Conservation (phyloP, 208 protist genomes). For the Porcisia deanei region DNA sequence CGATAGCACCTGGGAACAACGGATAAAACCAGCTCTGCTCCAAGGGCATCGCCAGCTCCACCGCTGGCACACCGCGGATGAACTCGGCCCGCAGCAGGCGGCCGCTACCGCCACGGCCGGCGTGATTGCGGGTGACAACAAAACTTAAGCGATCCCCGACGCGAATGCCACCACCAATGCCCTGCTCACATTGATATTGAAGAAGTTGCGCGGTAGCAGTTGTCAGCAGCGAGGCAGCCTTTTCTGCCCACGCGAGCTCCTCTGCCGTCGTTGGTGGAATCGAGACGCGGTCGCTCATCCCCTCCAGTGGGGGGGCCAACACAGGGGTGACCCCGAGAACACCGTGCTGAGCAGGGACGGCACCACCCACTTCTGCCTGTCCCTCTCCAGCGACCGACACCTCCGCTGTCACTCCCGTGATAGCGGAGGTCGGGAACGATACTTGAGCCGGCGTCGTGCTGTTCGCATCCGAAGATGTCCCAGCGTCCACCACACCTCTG, state of each 20-base stretch:
- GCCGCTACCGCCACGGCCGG: conserved; percentile 31
- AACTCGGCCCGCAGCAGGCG: conserved; percentile 72
- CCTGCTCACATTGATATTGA: conserved; percentile 45
- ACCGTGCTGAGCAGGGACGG: not conserved
- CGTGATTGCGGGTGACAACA: conserved; percentile 58
- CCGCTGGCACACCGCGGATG: conserved; percentile 47
- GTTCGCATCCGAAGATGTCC: not conserved
- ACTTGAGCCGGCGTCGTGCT: not conserved
- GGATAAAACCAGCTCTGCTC: conserved; percentile 78
- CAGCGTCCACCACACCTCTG: not conserved
- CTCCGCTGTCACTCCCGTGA: not conserved
- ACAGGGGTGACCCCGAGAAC: conserved; percentile 10
- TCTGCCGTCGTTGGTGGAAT: conserved; percentile 32
- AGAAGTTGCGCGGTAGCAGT: conserved; percentile 48
- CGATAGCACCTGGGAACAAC: conserved; percentile 43
- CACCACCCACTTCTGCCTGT: not conserved
- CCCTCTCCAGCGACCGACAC: not conserved
- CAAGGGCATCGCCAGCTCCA: conserved; percentile 44
- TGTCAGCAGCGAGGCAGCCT: conserved; percentile 47
- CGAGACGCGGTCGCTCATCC: conserved; percentile 21
- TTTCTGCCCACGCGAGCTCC: conserved; percentile 24
- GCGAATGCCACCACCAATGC: conserved; percentile 31
- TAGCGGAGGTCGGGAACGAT: not conserved
- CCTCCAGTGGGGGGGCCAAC: not conserved
- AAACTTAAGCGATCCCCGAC: conserved; percentile 53